Conservation (phyloP, 495 filamentous ascomycete species). For the Chaetomium cochliodes region DNA sequence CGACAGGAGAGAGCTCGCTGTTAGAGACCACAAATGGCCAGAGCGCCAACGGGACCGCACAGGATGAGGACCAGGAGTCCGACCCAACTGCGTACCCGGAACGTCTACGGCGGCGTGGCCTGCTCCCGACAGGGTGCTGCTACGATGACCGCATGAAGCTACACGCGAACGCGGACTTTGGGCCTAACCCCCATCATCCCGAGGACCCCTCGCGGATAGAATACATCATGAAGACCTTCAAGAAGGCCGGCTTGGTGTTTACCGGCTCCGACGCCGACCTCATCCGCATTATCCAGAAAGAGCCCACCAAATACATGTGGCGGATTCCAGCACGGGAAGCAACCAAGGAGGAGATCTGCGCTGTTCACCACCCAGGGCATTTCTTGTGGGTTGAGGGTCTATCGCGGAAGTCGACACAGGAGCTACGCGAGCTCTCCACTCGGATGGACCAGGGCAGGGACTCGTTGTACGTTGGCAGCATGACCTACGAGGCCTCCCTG, state of each 20-base stretch:
- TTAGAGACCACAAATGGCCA: slow-evolving; percentile 31
- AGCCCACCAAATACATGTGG: slow-evolving; percentile 62
- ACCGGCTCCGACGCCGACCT: slow-evolving; percentile 49
- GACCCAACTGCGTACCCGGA: slow-evolving; percentile 26
- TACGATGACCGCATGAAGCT: slow-evolving; percentile 93
- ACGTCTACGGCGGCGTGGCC: slow-evolving; percentile 29
- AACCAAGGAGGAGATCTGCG: slow-evolving; percentile 69
- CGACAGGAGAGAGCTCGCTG: slow-evolving; percentile 23
- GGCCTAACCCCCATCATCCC: slow-evolving; percentile 72
- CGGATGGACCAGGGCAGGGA: slow-evolving; percentile 63
- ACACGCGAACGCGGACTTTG: slow-evolving; percentile 75
- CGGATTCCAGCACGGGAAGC: slow-evolving; percentile 75
- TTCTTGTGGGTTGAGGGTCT: slow-evolving; percentile 72
- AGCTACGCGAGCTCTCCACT: slow-evolving; percentile 59
- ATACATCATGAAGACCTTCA: slow-evolving; percentile 83
- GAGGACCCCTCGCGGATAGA: slow-evolving; percentile 91
- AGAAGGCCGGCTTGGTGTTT: slow-evolving; percentile 69
- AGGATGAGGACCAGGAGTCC: slow-evolving; percentile 33
- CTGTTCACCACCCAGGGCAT: slow-evolving; percentile 73
- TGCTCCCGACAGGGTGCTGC: slow-evolving; percentile 70
- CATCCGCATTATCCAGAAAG: slow-evolving; percentile 43
- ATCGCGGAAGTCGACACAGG: slow-evolving; percentile 50
- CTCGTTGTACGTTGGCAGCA: slow-evolving; percentile 84
- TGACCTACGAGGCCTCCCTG: slow-evolving; percentile 75
- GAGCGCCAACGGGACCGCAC: slow-evolving; percentile 22